These are phyloP conservation scores for Talaromyces trachyspermus DNA, from an alignment of 495 filamentous ascomycete species.

Conservation along the genomic window DNA sequence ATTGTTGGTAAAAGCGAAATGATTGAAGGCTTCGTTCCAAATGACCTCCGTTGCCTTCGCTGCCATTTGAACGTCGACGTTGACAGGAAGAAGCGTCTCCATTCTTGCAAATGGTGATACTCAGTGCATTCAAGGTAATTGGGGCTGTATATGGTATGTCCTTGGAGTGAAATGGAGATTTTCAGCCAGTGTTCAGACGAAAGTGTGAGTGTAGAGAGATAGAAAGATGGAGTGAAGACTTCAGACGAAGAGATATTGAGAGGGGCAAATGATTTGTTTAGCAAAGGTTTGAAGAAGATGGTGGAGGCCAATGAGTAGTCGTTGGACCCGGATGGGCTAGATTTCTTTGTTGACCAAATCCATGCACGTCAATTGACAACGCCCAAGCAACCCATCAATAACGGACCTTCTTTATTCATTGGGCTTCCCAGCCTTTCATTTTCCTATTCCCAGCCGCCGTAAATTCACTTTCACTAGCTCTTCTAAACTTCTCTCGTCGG, in stretches of 20 bases:
- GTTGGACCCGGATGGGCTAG: not conserved
- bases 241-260: not conserved
- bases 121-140: not conserved
- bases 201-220: not conserved
- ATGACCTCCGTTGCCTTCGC: constrained; percentile 17
- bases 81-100: not conserved
- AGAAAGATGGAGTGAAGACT: not conserved
- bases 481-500: not conserved
- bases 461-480: not conserved
- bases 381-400: not conserved
- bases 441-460: not conserved
- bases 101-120: not conserved
- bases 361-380: not conserved
- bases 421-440: not conserved
- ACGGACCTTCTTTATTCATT: not conserved
- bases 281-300: not conserved
- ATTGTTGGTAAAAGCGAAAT: constrained; percentile 20
- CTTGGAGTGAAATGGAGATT: not conserved
- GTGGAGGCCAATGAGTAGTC: not conserved
- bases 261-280: not conserved
- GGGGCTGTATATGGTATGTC: not conserved
- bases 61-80: not conserved
- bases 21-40: constrained; percentile 21
- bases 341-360: not conserved
- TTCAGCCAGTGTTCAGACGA: too few relatives aligned